phyloP scores from a whole-genome alignment of 1,139 yeast species.

The Debaryomyces nepalensis region DNA sequence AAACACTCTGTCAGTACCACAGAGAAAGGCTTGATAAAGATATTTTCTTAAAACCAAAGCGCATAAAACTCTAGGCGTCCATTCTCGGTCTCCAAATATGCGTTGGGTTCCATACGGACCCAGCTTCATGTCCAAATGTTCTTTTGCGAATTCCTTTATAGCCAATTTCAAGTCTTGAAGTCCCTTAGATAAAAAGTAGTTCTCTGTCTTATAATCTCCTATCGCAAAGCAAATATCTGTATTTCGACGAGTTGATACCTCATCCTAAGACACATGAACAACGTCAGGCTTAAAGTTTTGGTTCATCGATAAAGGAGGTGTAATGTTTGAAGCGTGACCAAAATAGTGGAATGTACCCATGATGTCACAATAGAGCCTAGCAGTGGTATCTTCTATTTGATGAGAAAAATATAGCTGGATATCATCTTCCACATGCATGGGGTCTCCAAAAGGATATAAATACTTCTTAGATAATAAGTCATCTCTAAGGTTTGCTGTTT shows the following conservation, averaged over 20 bases:
- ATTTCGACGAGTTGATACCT: background rate
- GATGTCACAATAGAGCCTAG: slow-evolving; percentile 7
- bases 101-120: background rate
- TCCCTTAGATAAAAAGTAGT: slow-evolving; percentile 9
- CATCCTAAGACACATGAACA: slow-evolving; percentile 4
- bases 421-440: slow-evolving; percentile 10
- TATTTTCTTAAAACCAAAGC: slow-evolving; percentile 12
- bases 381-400: slow-evolving; percentile 4
- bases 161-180: slow-evolving; percentile 7
- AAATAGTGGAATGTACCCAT: slow-evolving; percentile 5
- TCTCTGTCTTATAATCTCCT: slow-evolving; percentile 12
- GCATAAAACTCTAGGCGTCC: slow-evolving; percentile 3
- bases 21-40: slow-evolving; percentile 12
- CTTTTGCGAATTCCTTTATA: background rate
- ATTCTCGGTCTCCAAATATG: slow-evolving; percentile 3
- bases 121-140: background rate
- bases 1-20: slow-evolving; percentile 13
- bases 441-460: slow-evolving; percentile 9
- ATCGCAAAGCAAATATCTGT: slow-evolving; percentile 11
- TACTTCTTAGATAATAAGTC: background rate
- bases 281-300: slow-evolving; percentile 9
- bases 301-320: slow-evolving; percentile 7
- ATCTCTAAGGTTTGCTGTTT: background rate
- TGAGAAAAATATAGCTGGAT: slow-evolving; percentile 9
- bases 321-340: slow-evolving; percentile 6